Conservation (phyloP, 2,329 filamentous ascomycete species). For the Xylariaceae sp. region DNA sequence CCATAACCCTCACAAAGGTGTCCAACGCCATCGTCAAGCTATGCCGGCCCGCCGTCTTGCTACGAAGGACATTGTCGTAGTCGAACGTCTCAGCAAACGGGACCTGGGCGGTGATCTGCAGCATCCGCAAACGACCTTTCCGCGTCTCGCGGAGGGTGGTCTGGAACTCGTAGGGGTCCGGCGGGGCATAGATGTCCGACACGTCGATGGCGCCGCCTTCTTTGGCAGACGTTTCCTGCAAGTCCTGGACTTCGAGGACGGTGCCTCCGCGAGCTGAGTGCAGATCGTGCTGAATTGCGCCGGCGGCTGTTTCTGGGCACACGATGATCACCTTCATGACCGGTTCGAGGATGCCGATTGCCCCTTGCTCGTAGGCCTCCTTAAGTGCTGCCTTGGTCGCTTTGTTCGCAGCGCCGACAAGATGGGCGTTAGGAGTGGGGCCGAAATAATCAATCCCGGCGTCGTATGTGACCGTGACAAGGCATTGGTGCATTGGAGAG, state of each 20-base stretch:
- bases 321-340: slow-evolving; percentile 89
- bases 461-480: slow-evolving; percentile 71
- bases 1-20: slow-evolving; percentile 58
- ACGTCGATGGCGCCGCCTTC: slow-evolving; percentile 61
- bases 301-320: slow-evolving; percentile 80
- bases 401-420: slow-evolving; percentile 62
- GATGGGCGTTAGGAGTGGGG: slow-evolving; percentile 65
- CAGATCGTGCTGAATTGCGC: slow-evolving; percentile 80
- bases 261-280: slow-evolving; percentile 74
- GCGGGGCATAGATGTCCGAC: slow-evolving; percentile 79
- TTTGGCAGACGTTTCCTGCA: slow-evolving; percentile 73
- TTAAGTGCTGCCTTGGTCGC: slow-evolving; percentile 73
- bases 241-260: slow-evolving; percentile 68
- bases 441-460: slow-evolving; percentile 66
- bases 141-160: slow-evolving; percentile 57
- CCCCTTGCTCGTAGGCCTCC: slow-evolving; percentile 55
- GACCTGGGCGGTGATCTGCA: slow-evolving; percentile 80
- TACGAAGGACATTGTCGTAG: slow-evolving; percentile 85
- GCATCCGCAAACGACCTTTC: slow-evolving; percentile 52
- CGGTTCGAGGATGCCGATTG: slow-evolving; percentile 80
- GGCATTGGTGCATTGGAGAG: slow-evolving; percentile 78
- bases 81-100: slow-evolving; percentile 96
- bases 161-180: slow-evolving; percentile 74
- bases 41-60: slow-evolving; percentile 81
- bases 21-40: slow-evolving; percentile 62